A percentile compares a stretch with the other conserved stretches of the same genome.
Evolutionary conservation across 495 filamentous ascomycete genomes (phyloP).

Genomic region (Lasiosphaeria hispida): DNA sequence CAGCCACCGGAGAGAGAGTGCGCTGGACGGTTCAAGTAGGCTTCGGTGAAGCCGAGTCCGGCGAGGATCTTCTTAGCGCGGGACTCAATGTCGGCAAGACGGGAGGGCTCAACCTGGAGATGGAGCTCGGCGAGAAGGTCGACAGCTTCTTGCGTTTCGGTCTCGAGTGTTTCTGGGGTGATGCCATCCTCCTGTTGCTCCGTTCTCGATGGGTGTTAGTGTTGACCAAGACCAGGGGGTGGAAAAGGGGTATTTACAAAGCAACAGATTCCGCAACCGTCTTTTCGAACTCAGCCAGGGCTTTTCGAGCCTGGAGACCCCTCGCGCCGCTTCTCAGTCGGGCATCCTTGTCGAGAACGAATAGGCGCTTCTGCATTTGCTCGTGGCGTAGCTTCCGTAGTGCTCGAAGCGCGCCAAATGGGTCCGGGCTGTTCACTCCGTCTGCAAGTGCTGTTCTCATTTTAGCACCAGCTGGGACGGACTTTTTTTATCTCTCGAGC

Average conservation of each 20-base stretch:
- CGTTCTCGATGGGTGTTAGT: constrained; percentile 39
- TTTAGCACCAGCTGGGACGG: constrained; percentile 1
- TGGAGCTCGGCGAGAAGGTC: constrained; percentile 64
- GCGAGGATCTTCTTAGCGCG: constrained; percentile 61
- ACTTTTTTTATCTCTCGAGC: no score
- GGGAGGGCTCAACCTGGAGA: constrained; percentile 53
- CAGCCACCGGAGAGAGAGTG: constrained; percentile 73
- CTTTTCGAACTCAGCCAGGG: constrained; percentile 62
- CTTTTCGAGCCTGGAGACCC: constrained; percentile 70
- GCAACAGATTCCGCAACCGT: constrained; percentile 53
- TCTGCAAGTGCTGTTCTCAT: constrained; percentile 29
- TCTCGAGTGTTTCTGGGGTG: constrained; percentile 48
- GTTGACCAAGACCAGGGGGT: background rate
- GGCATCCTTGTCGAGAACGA: constrained; percentile 70
- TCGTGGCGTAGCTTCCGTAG: constrained; percentile 60
- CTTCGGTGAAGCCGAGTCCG: constrained; percentile 70
- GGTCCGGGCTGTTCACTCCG: constrained; percentile 43
- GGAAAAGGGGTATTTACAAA: constrained; percentile 39
- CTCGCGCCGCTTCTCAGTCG: constrained; percentile 66
- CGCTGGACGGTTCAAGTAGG: constrained; percentile 54
- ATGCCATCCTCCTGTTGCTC: constrained; percentile 55
- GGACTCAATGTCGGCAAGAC: constrained; percentile 52
- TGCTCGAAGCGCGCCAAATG: constrained; percentile 55
- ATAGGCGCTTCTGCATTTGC: constrained; percentile 58
- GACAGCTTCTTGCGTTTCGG: constrained; percentile 61